Conservation (phyloP, 176 grass and related monocot genomes). For the Alopecurus myosuroides region DNA sequence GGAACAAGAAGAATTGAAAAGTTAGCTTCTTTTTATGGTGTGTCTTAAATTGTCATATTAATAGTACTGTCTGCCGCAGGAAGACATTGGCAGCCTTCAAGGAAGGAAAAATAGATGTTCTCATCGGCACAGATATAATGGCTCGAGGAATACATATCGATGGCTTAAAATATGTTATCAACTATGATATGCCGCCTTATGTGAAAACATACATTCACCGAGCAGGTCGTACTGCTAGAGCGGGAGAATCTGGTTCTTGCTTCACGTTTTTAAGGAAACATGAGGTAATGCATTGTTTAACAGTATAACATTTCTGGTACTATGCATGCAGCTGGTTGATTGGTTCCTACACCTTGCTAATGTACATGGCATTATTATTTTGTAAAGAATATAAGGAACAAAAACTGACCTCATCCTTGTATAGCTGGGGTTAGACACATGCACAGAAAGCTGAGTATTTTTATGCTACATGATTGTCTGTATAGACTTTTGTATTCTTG, state of each 20-base stretch:
- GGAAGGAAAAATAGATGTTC: too few species aligned
- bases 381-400: neutral
- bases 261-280: conserved; percentile 81
- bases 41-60: too few species aligned
- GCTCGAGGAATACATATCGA: too few species aligned
- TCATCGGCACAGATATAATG: too few species aligned
- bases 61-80: too few species aligned
- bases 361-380: neutral
- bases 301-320: neutral
- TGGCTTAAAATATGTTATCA: conserved; percentile 39
- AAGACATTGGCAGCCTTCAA: too few species aligned
- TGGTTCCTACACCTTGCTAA: conserved; percentile 18
- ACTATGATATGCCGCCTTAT: conserved; percentile 79
- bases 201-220: conserved; percentile 75
- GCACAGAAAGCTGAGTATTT: neutral
- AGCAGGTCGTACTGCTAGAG: conserved; percentile 77
- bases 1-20: neutral
- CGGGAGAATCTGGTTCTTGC: conserved; percentile 59
- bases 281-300: conserved; percentile 43
- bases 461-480: neutral
- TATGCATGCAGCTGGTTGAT: neutral
- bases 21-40: neutral
- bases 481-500: neutral
- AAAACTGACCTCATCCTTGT: neutral
- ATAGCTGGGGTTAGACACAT: neutral